Evolutionary conservation across 2,329 filamentous ascomycete genomes (phyloP).

Genomic region (Colletotrichum truncatum): DNA sequence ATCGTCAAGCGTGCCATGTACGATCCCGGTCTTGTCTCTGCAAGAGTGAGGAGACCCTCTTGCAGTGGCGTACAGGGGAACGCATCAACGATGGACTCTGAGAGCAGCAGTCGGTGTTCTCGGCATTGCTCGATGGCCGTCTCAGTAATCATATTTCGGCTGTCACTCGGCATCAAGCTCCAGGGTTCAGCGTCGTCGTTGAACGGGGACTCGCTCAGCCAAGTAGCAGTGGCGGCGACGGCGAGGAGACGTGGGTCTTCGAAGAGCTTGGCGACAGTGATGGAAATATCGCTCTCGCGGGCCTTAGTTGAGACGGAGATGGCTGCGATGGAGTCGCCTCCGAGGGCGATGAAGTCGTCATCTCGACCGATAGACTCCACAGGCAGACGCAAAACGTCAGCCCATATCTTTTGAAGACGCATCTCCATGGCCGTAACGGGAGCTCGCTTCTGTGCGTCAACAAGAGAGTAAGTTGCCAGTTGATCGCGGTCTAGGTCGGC

Average conservation of each 20-base stretch:
- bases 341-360: slow-evolving; percentile 63
- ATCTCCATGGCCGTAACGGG: background rate
- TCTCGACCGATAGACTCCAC: too few relatives aligned
- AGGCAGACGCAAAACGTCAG: background rate
- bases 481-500: too few relatives aligned
- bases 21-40: slow-evolving; percentile 30
- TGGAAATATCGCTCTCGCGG: slow-evolving; percentile 23
- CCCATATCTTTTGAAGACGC: background rate
- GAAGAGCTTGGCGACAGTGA: slow-evolving; percentile 37
- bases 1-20: slow-evolving; percentile 31
- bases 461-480: too few relatives aligned
- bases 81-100: slow-evolving; percentile 27
- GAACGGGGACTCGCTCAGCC: background rate
- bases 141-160: background rate
- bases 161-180: background rate
- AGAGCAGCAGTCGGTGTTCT: background rate
- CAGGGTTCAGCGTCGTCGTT: background rate
- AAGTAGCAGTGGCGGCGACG: background rate
- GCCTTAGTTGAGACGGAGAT: slow-evolving; percentile 30
- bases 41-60: slow-evolving; percentile 32
- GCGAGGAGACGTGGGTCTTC: slow-evolving; percentile 25
- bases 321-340: slow-evolving; percentile 41
- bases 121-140: background rate
- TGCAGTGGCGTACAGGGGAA: slow-evolving; percentile 31
- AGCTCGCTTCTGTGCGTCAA: background rate